These are phyloP conservation scores for Aspergillus sp. DNA, from an alignment of 2,329 filamentous ascomycete species.

Conservation along the genomic window DNA sequence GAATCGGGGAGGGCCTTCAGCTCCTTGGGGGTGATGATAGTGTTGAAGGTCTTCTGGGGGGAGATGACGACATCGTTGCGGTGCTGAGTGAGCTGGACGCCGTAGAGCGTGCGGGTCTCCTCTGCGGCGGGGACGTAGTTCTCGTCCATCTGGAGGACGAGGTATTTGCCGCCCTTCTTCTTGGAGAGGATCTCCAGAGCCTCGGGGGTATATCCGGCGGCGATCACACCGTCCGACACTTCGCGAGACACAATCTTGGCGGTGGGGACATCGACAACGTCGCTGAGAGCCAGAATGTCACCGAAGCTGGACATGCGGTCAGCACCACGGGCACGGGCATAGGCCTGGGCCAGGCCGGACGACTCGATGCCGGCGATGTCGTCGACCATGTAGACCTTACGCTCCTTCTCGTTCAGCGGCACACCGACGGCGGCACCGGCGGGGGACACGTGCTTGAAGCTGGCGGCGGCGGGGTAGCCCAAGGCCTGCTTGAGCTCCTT, in stretches of 20 bases:
- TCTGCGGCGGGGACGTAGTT: conserved; percentile 71
- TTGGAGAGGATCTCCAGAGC: conserved; percentile 90
- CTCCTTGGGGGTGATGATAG: conserved; percentile 82
- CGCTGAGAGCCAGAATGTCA: conserved; percentile 90
- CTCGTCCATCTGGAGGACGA: conserved; percentile 91
- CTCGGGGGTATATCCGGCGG: conserved; percentile 78
- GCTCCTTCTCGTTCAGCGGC: conserved; percentile 79
- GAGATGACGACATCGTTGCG: conserved; percentile 89
- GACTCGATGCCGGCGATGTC: conserved; percentile 86
- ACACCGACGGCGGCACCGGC: conserved; percentile 93
- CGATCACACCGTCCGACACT: conserved; percentile 95
- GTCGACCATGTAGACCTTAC: conserved; percentile 97
- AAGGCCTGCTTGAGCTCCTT: conserved; percentile 92
- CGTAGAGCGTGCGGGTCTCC: conserved; percentile 86
- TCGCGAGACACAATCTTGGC: conserved; percentile 98
- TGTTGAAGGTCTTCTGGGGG: conserved; percentile 75
- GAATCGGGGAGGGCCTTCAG: conserved; percentile 68
- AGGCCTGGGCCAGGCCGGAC: conserved; percentile 86
- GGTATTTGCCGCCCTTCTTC: conserved; percentile 98
- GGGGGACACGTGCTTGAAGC: conserved; percentile 98
- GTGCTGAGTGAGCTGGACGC: conserved; percentile 81
- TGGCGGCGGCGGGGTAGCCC: conserved; percentile 84
- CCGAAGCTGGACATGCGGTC: conserved; percentile 99
- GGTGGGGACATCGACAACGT: conserved; percentile 85
- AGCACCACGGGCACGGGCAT: conserved; percentile 89